phyloP scores from a whole-genome alignment of 164 flowering plant species.

The Umbilicus rupestris region DNA sequence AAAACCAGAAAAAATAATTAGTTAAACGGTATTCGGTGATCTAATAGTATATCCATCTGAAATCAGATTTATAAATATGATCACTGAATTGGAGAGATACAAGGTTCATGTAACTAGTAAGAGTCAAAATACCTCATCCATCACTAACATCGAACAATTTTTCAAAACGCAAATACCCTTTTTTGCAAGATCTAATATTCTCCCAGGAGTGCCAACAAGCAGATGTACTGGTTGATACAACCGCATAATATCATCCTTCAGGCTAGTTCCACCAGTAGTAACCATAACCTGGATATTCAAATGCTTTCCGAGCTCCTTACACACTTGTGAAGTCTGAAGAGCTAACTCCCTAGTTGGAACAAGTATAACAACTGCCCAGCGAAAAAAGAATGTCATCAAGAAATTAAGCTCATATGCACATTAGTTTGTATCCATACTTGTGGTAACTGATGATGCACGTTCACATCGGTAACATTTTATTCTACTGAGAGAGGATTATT shows the following conservation, averaged over 20 bases:
- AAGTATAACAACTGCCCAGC: slow-evolving; percentile 66
- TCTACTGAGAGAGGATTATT: not conserved
- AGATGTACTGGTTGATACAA: slow-evolving; percentile 95
- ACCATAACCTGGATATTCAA: slow-evolving; percentile 92
- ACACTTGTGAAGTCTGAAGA: slow-evolving; percentile 97
- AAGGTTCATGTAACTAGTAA: not conserved
- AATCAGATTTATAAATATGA: not conserved
- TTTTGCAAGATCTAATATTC: slow-evolving; percentile 86
- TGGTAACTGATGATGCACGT: not conserved
- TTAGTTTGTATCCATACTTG: not conserved
- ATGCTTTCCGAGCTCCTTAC: slow-evolving; percentile 96
- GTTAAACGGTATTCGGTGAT: not conserved
- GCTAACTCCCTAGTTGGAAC: slow-evolving; percentile 98
- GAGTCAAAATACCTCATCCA: slow-evolving; percentile 77
- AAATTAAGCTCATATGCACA: not conserved
- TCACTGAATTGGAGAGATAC: not conserved
- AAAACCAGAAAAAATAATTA: not conserved
- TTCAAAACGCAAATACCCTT: slow-evolving; percentile 84
- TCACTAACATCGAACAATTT: slow-evolving; percentile 79
- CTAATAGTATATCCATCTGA: not conserved
- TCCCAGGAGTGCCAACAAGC: slow-evolving; percentile 97
- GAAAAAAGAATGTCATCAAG: not conserved
- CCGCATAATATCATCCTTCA: slow-evolving; percentile 98
- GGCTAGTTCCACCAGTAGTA: slow-evolving; percentile 95
- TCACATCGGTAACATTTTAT: not conserved